Conservation (phyloP, 2,329 filamentous ascomycete species). For the Talaromyces sp. region DNA sequence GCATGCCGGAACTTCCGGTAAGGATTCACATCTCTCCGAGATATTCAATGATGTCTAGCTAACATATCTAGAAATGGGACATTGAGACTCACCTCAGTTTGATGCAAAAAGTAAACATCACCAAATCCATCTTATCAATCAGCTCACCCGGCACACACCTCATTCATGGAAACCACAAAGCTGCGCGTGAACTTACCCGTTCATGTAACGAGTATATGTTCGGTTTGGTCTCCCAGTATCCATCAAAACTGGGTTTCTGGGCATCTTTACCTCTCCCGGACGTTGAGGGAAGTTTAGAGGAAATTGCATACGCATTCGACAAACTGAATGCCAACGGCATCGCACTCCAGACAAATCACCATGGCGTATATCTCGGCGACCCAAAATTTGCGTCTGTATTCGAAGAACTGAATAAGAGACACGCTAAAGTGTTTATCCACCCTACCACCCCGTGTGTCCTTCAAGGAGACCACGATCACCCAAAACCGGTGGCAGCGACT, state of each 20-base stretch:
- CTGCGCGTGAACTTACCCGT: slow-evolving; percentile 39
- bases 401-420: slow-evolving; percentile 45
- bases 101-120: slow-evolving; percentile 50
- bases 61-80: slow-evolving; percentile 41
- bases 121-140: slow-evolving; percentile 54
- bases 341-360: slow-evolving; percentile 51
- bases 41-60: neutral
- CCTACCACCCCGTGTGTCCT: slow-evolving; percentile 37
- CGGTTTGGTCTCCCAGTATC: slow-evolving; percentile 25
- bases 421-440: slow-evolving; percentile 54
- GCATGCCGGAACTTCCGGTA: slow-evolving; percentile 15
- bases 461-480: neutral
- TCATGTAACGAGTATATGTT: slow-evolving; percentile 31
- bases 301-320: slow-evolving; percentile 45
- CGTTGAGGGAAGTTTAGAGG: slow-evolving; percentile 44
- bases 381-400: slow-evolving; percentile 46
- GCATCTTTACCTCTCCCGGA: slow-evolving; percentile 54
- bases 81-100: slow-evolving; percentile 46
- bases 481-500: slow-evolving; percentile 21
- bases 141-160: slow-evolving; percentile 54
- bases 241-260: slow-evolving; percentile 50
- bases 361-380: slow-evolving; percentile 53
- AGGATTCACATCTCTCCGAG: neutral
- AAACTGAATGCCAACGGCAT: slow-evolving; percentile 49
- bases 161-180: slow-evolving; percentile 34